These are phyloP conservation scores for Pleurotus citrinopileatus DNA, from an alignment of 768 basidiomycete species.

Conservation along the genomic window DNA sequence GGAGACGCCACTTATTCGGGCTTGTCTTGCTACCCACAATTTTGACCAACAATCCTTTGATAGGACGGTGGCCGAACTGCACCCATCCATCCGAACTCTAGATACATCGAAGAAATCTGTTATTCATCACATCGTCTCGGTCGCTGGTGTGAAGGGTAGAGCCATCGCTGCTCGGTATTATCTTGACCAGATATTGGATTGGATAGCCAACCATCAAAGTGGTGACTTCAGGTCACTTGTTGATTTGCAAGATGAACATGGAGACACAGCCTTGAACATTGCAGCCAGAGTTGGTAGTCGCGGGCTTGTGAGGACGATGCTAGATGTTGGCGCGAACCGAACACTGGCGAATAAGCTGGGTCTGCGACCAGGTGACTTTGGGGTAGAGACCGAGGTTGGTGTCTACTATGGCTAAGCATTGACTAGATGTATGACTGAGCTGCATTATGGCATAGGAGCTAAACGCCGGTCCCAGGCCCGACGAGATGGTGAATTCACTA, in stretches of 20 bases:
- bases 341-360: constrained; percentile 90
- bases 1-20: constrained; percentile 92
- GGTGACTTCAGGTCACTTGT: constrained; percentile 79
- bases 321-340: constrained; percentile 93
- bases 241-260: constrained; percentile 91
- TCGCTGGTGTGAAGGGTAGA: constrained; percentile 90
- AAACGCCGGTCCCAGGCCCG: constrained; percentile 65
- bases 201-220: constrained; percentile 75
- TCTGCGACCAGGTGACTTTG: constrained; percentile 90
- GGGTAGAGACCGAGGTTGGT: constrained; percentile 85
- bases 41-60: constrained; percentile 77
- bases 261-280: constrained; percentile 94
- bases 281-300: constrained; percentile 92
- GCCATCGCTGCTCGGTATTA: constrained; percentile 86
- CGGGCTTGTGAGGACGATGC: constrained; percentile 76
- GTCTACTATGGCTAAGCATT: background rate
- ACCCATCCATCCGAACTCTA: constrained; percentile 79
- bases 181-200: constrained; percentile 84
- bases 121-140: constrained; percentile 86
- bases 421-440: constrained; percentile 2
- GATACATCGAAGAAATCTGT: constrained; percentile 86
- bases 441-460: constrained; percentile 48
- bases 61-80: constrained; percentile 58
- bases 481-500: constrained; percentile 75
- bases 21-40: constrained; percentile 86